Percentiles rank a stretch among this genome's conserved stretches.
phyloP scores from a whole-genome alignment of 495 filamentous ascomycete species.

The Xylaria flabelliformis region DNA sequence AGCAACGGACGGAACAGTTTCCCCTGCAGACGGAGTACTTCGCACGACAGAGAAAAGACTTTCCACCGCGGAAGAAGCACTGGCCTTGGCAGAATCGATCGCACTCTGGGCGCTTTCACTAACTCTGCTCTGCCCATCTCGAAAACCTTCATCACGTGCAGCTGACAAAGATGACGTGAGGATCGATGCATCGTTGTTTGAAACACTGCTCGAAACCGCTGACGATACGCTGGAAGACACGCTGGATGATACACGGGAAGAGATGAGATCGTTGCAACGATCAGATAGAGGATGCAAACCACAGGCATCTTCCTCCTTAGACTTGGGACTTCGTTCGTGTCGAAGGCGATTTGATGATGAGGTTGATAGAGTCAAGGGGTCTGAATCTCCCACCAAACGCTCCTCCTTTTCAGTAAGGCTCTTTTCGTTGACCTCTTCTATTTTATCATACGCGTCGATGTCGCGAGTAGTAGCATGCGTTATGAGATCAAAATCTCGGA shows the following conservation, averaged over 20 bases:
- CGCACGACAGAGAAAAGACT: neutral
- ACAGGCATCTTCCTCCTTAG: neutral
- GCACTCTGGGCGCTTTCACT: constrained; percentile 30
- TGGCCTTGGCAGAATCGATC: constrained; percentile 25
- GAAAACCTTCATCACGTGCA: constrained; percentile 5
- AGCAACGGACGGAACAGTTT: neutral
- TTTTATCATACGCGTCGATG: neutral
- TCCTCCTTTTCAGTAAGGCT: neutral
- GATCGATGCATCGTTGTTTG: neutral
- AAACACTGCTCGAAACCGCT: constrained; percentile 24
- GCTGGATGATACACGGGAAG: neutral
- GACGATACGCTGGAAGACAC: constrained; percentile 28
- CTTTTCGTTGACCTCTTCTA: neutral
- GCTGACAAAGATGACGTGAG: constrained; percentile 6
- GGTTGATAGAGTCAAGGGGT: neutral
- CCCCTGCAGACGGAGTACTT: neutral
- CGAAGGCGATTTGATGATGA: neutral
- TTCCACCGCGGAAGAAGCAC: constrained; percentile 29
- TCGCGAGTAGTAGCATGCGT: neutral
- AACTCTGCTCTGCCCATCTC: constrained; percentile 14
- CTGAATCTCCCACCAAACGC: neutral
- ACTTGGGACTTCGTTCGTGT: neutral
- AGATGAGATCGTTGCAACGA: neutral
- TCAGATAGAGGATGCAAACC: neutral
- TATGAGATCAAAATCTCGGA: neutral